Evolutionary conservation across 441 rosid genomes (phyloP), one percentile per base, ranked within the genome.

Genomic region (Melianthus villosus): DNA sequence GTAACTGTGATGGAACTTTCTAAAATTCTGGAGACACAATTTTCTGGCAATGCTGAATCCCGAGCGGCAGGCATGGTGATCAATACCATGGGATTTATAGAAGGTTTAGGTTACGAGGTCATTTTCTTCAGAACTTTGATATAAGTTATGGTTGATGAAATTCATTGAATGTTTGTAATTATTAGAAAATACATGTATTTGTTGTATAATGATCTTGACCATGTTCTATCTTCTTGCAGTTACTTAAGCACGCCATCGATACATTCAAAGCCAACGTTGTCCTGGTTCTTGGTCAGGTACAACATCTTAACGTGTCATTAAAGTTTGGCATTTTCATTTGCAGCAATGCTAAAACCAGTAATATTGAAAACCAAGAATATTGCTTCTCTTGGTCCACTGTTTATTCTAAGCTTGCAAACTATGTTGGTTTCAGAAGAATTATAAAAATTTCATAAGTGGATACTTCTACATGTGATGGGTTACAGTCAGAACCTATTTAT

Each of bases 1-100:
- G 60, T 63, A 19, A 66, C 78, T 33, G 85, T 78, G 49, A 81
- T 76, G 54, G 92, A 83, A 68, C 92, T 87, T 65, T 63, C 92
- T 22, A 73, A 71, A 60, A 59, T 68, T 42, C 41, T 87, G 53
- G 93, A 87, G 67, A 83, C 56, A 66, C 92, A 78, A 53, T 76
- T 72, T 63, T 22, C 57, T 5, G 73, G 68, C n/a, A 74, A 69
- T 64, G 69, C 68, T 46, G 93, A 80, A 59, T 74, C 81, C 62
- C 65, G 65, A 46, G 82, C 93, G 47, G 66, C 91, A 7, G 93
- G 95, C 44, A 75, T 78, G 87, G 93, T 87, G 65, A 76, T 83
- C 45, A 89, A 80, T 68, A 78, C 97, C 35, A 83, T 83, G 87
- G 92, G 95, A 42, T 87, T 91, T 95, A 79, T 89, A 59, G 93